phyloP scores from a whole-genome alignment of 805 yeast species.

The Zygosaccharomyces kombuchaensis region DNA sequence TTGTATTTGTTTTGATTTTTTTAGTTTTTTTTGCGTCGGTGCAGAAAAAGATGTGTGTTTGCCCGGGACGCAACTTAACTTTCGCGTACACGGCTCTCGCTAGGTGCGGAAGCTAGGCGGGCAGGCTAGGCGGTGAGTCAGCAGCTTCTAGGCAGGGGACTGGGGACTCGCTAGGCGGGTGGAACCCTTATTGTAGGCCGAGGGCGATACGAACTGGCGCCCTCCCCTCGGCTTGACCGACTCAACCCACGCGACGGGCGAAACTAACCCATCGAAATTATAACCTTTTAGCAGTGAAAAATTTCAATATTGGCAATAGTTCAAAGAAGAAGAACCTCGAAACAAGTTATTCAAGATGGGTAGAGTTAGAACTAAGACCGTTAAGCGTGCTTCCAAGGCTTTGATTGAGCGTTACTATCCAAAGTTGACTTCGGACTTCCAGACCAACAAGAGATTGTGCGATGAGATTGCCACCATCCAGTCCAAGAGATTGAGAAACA shows the following conservation, averaged over 20 bases:
- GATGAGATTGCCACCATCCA: slow-evolving; percentile 98
- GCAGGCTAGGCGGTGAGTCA: too few species aligned
- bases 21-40: too few species aligned
- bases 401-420: slow-evolving; percentile 99
- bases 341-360: slow-evolving; percentile 46
- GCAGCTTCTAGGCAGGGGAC: too few species aligned
- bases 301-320: not conserved
- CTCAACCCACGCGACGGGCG: not conserved
- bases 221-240: not conserved
- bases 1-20: too few species aligned
- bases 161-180: too few species aligned
- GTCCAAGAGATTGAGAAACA: slow-evolving; percentile 99
- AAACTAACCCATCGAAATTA: not conserved
- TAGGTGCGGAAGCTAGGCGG: too few species aligned
- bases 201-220: not conserved
- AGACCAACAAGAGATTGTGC: slow-evolving; percentile 99
- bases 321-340: slow-evolving; percentile 15
- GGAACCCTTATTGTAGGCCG: too few species aligned
- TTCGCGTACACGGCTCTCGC: too few species aligned
- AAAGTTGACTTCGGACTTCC: slow-evolving; percentile 98
- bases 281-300: slow-evolving; percentile 3
- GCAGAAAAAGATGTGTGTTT: too few species aligned
- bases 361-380: slow-evolving; percentile 99
- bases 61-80: too few species aligned
- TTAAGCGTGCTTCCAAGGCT: slow-evolving; percentile 99